Evolutionary conservation across 495 filamentous ascomycete species (phyloP).

Genomic region (Penicillium simplicissimum): DNA sequence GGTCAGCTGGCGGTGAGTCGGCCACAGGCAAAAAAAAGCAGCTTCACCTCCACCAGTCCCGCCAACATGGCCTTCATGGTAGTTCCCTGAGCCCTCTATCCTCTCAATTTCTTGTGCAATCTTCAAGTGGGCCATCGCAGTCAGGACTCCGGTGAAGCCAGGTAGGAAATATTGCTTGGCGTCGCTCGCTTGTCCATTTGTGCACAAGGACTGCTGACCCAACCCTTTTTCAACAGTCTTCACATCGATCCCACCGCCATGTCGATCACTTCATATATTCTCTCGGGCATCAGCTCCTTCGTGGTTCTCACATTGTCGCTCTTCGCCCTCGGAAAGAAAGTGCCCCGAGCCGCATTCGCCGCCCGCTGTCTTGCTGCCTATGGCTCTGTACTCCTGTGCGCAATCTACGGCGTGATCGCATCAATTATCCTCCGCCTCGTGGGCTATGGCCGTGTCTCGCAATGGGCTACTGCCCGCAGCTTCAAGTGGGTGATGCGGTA

Average conservation of each 20-base stretch:
- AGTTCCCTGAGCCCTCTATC: slow-evolving; percentile 11
- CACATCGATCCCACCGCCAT: slow-evolving; percentile 27
- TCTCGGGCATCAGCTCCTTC: slow-evolving; percentile 56
- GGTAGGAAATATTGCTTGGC: neutral
- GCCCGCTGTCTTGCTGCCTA: slow-evolving; percentile 74
- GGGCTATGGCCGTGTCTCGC: slow-evolving; percentile 72
- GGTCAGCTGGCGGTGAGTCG: slow-evolving; percentile 32
- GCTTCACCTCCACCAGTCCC: slow-evolving; percentile 17
- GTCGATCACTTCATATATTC: slow-evolving; percentile 47
- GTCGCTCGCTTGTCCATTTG: neutral
- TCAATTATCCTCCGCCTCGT: slow-evolving; percentile 69
- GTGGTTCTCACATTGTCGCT: slow-evolving; percentile 55
- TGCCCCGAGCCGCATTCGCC: slow-evolving; percentile 63
- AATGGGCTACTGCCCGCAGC: slow-evolving; percentile 79
- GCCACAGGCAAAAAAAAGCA: slow-evolving; percentile 25
- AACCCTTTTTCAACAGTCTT: slow-evolving; percentile 12
- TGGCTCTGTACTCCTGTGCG: slow-evolving; percentile 60
- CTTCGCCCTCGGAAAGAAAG: slow-evolving; percentile 56
- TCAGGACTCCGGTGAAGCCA: slow-evolving; percentile 10
- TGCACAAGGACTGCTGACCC: neutral
- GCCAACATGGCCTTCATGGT: slow-evolving; percentile 13
- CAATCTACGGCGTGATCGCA: slow-evolving; percentile 75
- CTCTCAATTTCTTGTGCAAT: slow-evolving; percentile 1
- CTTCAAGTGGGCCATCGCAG: slow-evolving; percentile 7
- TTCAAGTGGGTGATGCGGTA: slow-evolving; percentile 81